Conservation (phyloP, 108 stramenopile genomes). For the Craspedostauros australis region DNA sequence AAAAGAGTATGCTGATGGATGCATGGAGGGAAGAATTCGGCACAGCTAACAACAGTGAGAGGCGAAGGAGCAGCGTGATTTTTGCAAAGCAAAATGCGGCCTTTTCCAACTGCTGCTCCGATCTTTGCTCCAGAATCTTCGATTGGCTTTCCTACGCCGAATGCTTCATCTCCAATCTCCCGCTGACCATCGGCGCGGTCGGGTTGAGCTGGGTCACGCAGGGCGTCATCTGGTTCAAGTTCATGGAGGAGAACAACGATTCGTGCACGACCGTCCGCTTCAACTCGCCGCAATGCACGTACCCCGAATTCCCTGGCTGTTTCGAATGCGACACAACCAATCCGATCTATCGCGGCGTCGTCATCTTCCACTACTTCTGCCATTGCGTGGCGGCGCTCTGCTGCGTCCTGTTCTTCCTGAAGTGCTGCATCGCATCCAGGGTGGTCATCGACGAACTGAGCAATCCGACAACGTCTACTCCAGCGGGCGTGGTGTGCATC, state of each 20-base stretch:
- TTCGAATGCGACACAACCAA: slow-evolving; percentile 34
- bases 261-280: slow-evolving; percentile 33
- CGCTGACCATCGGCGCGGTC: slow-evolving; percentile 40
- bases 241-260: slow-evolving; percentile 40
- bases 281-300: slow-evolving; percentile 32
- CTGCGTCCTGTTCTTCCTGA: slow-evolving; percentile 31
- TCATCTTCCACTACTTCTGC: slow-evolving; percentile 35
- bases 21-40: slow-evolving; percentile 11
- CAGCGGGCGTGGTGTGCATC: slow-evolving; percentile 55
- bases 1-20: slow-evolving; percentile 1
- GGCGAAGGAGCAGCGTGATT: not conserved
- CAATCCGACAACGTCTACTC: slow-evolving; percentile 49
- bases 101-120: too few species aligned
- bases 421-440: slow-evolving; percentile 33
- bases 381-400: slow-evolving; percentile 26
- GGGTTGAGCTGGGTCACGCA: slow-evolving; percentile 37
- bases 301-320: slow-evolving; percentile 52
- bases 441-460: slow-evolving; percentile 59
- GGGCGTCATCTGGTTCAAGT: slow-evolving; percentile 58
- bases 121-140: too few species aligned
- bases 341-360: slow-evolving; percentile 6
- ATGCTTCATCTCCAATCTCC: slow-evolving; percentile 48
- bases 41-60: too few species aligned
- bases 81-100: too few species aligned
- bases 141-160: slow-evolving; percentile 9